These are phyloP conservation scores for Alternaria triticimaculans DNA, from an alignment of 2,329 filamentous ascomycete genomes.

Conservation along the genomic window DNA sequence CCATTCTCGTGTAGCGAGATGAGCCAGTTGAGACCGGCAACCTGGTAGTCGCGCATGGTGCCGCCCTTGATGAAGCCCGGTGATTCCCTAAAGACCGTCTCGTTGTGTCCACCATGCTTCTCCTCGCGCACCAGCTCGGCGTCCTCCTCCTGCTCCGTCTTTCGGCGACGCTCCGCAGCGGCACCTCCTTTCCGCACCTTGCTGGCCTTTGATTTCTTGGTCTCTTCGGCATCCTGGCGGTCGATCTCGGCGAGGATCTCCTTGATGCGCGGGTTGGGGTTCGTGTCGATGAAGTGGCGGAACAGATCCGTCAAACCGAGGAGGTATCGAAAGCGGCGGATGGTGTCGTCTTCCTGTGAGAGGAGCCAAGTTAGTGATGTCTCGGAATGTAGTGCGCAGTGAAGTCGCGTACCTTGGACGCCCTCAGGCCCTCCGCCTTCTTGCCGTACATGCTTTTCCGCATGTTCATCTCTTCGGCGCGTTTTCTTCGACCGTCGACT, in stretches of 20 bases:
- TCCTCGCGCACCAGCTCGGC: conserved; percentile 87
- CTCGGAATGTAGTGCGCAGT: background rate
- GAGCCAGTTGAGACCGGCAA: conserved; percentile 95
- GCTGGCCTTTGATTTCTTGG: conserved; percentile 73
- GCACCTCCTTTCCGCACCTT: conserved; percentile 84
- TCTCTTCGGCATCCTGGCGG: conserved; percentile 80
- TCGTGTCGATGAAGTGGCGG: conserved; percentile 98
- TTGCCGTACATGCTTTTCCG: conserved; percentile 92
- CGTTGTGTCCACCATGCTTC: conserved; percentile 82
- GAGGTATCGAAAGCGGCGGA: conserved; percentile 91
- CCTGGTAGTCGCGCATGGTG: conserved; percentile 93
- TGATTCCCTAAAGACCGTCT: conserved; percentile 87
- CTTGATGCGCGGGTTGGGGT: conserved; percentile 92
- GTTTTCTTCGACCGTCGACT: conserved; percentile 79
- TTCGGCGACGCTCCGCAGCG: conserved; percentile 75
- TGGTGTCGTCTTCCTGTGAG: conserved; percentile 85
- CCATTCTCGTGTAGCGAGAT: conserved; percentile 98
- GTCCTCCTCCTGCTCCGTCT: conserved; percentile 97
- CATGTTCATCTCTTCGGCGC: conserved; percentile 86
- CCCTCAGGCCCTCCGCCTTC: conserved; percentile 90
- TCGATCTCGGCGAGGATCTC: conserved; percentile 95
- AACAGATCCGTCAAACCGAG: conserved; percentile 95
- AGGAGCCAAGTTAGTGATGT: conserved; percentile 15
- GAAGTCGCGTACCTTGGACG: conserved; percentile 75
- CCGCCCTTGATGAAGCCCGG: conserved; percentile 85